Conservation (phyloP, 139 green algal genomes). For the Chlorella sorokiniana region DNA sequence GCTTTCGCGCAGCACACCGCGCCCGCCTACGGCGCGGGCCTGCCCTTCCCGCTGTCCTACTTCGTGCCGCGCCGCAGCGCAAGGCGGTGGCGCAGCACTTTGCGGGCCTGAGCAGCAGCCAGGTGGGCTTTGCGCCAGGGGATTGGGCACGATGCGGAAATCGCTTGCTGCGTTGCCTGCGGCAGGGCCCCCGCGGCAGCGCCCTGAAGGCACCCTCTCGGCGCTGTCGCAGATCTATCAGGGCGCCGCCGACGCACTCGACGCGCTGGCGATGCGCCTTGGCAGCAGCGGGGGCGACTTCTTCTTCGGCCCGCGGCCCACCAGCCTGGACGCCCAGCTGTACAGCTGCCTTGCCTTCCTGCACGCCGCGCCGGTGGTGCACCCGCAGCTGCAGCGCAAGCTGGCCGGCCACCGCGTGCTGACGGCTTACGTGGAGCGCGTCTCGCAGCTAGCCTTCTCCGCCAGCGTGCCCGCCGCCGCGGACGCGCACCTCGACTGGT, state of each 20-base stretch:
- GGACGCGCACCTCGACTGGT: constrained; percentile 23
- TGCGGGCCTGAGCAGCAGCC: neutral
- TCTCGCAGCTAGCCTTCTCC: neutral
- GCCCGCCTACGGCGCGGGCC: constrained; percentile 11
- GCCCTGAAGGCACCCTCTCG: neutral
- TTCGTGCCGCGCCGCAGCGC: neutral
- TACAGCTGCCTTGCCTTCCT: constrained; percentile 37
- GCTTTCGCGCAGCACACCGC: constrained; percentile 24
- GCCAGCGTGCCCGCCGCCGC: neutral
- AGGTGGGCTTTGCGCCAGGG: no score
- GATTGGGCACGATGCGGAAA: neutral
- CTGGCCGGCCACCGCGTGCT: constrained; percentile 13
- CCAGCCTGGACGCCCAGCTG: constrained; percentile 21
- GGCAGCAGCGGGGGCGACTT: constrained; percentile 1
- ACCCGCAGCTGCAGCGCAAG: constrained; percentile 21
- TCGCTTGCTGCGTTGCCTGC: neutral
- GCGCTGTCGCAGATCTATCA: neutral
- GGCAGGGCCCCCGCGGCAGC: neutral
- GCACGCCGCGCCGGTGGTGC: constrained; percentile 34
- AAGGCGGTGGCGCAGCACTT: neutral
- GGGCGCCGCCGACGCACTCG: constrained; percentile 15
- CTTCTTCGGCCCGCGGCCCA: constrained; percentile 36
- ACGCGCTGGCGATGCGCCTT: constrained; percentile 18
- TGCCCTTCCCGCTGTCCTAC: constrained; percentile 35
- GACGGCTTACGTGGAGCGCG: constrained; percentile 12